Conservation (phyloP, 306 rosid genomes). For the Prunus dulcis region DNA sequence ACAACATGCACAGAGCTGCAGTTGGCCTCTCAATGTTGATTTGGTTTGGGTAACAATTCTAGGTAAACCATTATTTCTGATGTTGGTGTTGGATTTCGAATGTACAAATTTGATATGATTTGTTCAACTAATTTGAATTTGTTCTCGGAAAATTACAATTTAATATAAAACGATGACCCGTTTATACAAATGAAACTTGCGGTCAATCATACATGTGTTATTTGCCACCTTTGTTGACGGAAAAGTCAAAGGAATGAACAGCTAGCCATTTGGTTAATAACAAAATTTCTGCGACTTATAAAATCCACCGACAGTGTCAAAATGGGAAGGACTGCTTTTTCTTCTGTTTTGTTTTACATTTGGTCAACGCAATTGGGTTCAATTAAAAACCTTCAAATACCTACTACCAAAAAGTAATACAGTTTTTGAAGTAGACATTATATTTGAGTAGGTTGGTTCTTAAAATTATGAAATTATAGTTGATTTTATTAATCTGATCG, state of each 20-base stretch:
- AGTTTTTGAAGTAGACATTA: no score
- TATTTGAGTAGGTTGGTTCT: no score
- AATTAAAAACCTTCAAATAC: no score
- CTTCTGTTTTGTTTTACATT: no score
- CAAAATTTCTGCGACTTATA: background rate
- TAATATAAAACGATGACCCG: background rate
- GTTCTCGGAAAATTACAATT: background rate
- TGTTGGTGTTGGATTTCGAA: background rate
- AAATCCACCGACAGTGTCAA: background rate
- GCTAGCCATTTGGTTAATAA: background rate
- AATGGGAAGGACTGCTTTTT: no score
- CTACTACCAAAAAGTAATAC: no score
- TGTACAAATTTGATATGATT: background rate
- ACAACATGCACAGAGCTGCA: background rate
- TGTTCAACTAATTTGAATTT: slow-evolving; percentile 9
- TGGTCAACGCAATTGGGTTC: no score
- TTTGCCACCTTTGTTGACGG: background rate
- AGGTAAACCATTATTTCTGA: slow-evolving; percentile 14
- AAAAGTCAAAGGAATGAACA: background rate
- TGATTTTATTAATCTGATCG: no score
- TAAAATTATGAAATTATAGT: no score
- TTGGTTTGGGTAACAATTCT: slow-evolving; percentile 2
- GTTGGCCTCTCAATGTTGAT: slow-evolving; percentile 9
- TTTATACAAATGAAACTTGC: background rate
- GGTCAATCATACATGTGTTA: background rate